Evolutionary conservation across 768 basidiomycete species (phyloP).

Genomic region (Rhodotorula diobovata): DNA sequence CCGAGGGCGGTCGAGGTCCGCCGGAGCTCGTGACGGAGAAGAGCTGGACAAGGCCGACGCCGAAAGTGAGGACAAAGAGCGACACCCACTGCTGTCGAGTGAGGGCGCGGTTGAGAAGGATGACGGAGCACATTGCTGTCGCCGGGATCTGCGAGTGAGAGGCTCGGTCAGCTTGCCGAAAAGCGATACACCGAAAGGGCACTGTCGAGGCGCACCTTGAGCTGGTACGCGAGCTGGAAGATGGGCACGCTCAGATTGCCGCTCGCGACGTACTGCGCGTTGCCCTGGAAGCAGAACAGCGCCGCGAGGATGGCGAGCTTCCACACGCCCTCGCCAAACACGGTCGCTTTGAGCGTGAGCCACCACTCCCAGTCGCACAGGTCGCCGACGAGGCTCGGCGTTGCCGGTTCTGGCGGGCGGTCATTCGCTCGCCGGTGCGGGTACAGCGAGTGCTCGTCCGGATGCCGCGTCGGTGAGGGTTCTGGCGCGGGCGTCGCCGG

Average conservation of each 20-base stretch:
- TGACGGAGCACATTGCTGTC: conserved; percentile 81
- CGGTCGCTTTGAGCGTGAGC: conserved; percentile 49
- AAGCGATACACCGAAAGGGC: no score
- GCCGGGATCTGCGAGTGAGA: conserved; percentile 51
- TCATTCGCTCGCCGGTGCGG: background rate
- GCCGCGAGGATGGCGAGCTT: conserved; percentile 91
- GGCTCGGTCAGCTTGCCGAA: background rate
- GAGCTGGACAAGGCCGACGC: conserved; percentile 64
- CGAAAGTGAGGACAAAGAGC: conserved; percentile 48
- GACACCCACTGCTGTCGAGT: conserved; percentile 69
- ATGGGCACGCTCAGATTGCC: conserved; percentile 86
- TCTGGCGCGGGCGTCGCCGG: conserved; percentile 19
- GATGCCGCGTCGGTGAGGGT: conserved; percentile 8
- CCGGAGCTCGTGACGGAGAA: conserved; percentile 44
- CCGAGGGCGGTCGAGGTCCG: background rate
- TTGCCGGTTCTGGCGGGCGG: no score
- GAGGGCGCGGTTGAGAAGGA: conserved; percentile 69
- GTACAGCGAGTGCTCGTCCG: conserved; percentile 4
- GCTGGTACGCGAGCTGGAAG: conserved; percentile 95
- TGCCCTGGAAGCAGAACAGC: conserved; percentile 58
- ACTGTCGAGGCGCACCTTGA: conserved; percentile 57
- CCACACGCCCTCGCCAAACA: conserved; percentile 86
- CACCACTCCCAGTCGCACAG: conserved; percentile 18
- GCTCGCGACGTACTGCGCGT: conserved; percentile 86
- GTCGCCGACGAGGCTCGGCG: background rate